phyloP scores from a whole-genome alignment of 306 rosid species.

The Rubus parviflorus region DNA sequence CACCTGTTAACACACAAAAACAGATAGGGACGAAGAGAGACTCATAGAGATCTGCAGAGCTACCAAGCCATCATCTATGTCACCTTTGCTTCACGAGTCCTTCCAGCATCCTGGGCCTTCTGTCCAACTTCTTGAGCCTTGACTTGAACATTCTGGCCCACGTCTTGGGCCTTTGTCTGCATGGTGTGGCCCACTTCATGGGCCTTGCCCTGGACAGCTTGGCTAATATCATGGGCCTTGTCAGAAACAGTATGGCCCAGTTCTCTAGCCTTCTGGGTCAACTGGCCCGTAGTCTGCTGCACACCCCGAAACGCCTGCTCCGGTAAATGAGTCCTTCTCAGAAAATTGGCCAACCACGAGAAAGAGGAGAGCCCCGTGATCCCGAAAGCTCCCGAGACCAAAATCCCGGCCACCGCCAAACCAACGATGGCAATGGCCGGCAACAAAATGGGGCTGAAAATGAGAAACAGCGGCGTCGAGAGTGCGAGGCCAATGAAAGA shows the following conservation, averaged over 20 bases:
- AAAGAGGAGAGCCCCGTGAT: conserved; percentile 58
- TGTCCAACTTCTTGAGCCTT: conserved; percentile 20
- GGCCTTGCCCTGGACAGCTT: not conserved
- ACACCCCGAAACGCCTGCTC: conserved; percentile 28
- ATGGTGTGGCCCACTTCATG: not conserved
- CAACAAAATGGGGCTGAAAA: conserved; percentile 59
- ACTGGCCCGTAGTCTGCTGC: conserved; percentile 28
- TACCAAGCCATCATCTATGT: not conserved
- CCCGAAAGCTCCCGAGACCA: conserved; percentile 58
- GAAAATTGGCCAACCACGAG: conserved; percentile 44
- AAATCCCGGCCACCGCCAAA: conserved; percentile 44
- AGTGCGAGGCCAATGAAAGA: conserved; percentile 47
- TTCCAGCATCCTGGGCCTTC: not conserved
- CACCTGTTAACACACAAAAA: not conserved
- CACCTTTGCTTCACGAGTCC: conserved; percentile 7
- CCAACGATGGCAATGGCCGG: conserved; percentile 42
- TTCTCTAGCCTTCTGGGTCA: conserved; percentile 26
- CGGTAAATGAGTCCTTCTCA: conserved; percentile 30
- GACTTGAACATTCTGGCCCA: not conserved
- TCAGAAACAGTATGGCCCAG: conserved; percentile 28
- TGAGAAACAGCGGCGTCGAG: conserved; percentile 45
- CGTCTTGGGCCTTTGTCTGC: not conserved
- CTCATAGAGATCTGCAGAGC: not conserved
- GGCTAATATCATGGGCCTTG: not conserved
- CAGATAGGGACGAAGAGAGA: not conserved